Base-by-base conservation (phyloP, 2,329 filamentous ascomycete species). In the Apiospora arundinis region DNA sequence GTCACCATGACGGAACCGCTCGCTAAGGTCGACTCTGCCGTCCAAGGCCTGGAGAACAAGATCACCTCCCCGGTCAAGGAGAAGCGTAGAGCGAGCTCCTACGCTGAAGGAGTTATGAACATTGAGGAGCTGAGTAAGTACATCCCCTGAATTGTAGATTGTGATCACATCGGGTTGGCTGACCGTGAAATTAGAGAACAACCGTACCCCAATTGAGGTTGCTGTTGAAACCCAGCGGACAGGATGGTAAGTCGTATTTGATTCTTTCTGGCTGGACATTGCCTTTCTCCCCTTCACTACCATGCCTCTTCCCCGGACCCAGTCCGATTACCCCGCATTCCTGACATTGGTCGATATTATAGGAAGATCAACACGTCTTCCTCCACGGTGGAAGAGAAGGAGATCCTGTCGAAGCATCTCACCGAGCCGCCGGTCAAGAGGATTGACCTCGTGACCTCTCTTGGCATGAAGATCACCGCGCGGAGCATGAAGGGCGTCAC, bases 361-460 rank as follows among this genome's bases (percentile, higher is more conserved):
- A 98, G 95, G 95, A 97, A 96, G 85, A 92, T 98, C 81, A 98
- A 98, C 89, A 93, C 92, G 70, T 95, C 95, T 46, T 89, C 94
- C 56, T 85, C 86, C 73, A 89, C 89, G 49, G 82, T 98, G 68
- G 95, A 98, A 42, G 95, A 98, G 77, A 92, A 92, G 78, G 91
- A 95, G 42, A 89, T 92, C 74, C 90, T 98, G 76, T 95, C 95
- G 86, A 91, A 95, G 82, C 85, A 88, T 73, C 90, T 98, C 76
- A 92, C 93, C 77, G 91, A 85, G 73, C 95, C 95, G 67, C 91
- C 93, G 45, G 90, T 98, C 82, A 97, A 96, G 89, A 95, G 94
- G 86, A 95, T 98, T 83, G 95, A 97, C 83, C 88, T 98, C 66
- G 91, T 95, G 84, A 97, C 97, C 88, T 93, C 94, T 21, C 87